Conservation (phyloP, 192 early-diverging fungal species). For the Spizellomyces sp. region DNA sequence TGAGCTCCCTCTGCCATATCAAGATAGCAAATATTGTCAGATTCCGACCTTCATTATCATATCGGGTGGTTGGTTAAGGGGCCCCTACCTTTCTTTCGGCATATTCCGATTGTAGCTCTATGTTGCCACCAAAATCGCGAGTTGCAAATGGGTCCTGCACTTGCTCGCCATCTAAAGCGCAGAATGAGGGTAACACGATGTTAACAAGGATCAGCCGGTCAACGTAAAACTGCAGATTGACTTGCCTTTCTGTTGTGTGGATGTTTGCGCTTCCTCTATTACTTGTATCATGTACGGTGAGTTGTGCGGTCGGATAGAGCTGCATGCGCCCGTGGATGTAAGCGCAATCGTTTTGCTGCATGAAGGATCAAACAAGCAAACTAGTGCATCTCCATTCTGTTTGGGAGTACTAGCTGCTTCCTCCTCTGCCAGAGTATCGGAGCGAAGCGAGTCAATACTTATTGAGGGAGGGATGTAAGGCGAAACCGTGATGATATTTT, state of each 20-base stretch:
- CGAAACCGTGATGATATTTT: no score
- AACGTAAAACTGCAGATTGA: background rate
- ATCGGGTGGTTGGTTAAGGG: background rate
- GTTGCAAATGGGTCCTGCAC: background rate
- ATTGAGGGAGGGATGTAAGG: no score
- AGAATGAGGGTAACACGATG: background rate
- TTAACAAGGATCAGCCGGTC: background rate
- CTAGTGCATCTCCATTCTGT: no score
- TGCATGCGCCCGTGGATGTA: background rate
- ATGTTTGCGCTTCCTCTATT: background rate
- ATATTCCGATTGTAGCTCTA: slow-evolving; percentile 50
- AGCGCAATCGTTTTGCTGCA: no score
- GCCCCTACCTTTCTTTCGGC: slow-evolving; percentile 35
- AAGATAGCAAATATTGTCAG: background rate
- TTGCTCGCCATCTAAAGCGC: background rate
- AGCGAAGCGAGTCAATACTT: no score
- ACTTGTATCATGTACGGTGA: background rate
- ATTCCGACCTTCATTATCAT: background rate
- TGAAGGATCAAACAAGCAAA: no score
- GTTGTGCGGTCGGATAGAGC: background rate
- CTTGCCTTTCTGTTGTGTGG: background rate
- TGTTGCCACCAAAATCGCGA: slow-evolving; percentile 37
- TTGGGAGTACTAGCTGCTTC: no score
- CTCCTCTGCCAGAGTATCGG: no score
- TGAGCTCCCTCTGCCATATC: slow-evolving; percentile 32